Evolutionary conservation across 2,329 filamentous ascomycete genomes (phyloP).

Genomic region (Pleoardoris graminearum): DNA sequence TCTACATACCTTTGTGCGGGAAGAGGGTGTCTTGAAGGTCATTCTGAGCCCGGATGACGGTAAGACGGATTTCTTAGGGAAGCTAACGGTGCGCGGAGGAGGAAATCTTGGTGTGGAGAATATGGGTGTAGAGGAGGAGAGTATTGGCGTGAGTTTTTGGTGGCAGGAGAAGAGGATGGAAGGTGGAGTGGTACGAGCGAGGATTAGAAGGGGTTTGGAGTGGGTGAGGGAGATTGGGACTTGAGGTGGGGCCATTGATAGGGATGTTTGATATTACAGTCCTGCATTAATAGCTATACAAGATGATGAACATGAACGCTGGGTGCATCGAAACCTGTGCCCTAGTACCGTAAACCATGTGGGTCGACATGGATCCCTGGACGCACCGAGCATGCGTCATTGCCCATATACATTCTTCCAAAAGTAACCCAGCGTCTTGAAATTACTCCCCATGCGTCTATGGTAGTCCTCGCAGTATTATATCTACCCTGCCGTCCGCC

Average conservation of each 20-base stretch:
- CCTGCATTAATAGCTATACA: no score
- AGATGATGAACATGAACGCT: no score
- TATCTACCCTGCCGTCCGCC: not conserved
- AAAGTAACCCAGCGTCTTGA: no score
- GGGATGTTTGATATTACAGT: no score
- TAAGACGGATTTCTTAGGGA: not conserved
- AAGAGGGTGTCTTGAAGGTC: conserved; percentile 5
- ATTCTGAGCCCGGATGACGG: not conserved
- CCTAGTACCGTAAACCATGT: no score
- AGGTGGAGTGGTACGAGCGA: not conserved
- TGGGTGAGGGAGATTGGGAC: not conserved
- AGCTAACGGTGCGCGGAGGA: not conserved
- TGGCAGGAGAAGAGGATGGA: not conserved
- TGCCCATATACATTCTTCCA: no score
- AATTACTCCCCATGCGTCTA: no score
- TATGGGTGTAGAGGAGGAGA: not conserved
- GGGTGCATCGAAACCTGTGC: no score
- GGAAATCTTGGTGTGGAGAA: no score
- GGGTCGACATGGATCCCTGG: no score
- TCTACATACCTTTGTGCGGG: not conserved
- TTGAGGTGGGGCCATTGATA: not conserved
- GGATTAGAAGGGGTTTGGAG: not conserved
- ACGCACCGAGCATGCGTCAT: no score
- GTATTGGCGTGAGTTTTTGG: conserved; percentile 1
- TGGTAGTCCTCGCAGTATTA: no score